Evolutionary conservation across 1,139 yeast species (phyloP).

Genomic region (Zygoascus sp.): DNA sequence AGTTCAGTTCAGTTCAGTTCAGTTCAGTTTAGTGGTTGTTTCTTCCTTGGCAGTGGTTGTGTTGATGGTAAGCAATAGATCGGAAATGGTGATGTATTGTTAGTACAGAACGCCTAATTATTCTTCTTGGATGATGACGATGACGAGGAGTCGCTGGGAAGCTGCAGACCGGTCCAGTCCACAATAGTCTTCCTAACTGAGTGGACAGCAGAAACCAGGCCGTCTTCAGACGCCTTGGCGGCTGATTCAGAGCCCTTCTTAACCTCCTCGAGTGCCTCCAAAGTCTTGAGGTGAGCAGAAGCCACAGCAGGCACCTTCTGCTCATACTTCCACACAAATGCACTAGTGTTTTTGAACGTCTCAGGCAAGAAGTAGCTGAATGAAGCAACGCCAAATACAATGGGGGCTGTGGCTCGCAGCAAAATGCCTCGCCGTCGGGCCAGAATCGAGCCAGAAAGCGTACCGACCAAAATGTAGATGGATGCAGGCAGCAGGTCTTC

Average conservation of each 20-base stretch:
- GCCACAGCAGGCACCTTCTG: slow-evolving; percentile 64
- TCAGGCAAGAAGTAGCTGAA: slow-evolving; percentile 73
- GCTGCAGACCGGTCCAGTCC: slow-evolving; percentile 61
- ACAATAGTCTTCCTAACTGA: slow-evolving; percentile 48
- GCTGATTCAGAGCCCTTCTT: slow-evolving; percentile 43
- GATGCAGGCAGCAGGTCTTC: slow-evolving; percentile 78
- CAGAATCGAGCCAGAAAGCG: slow-evolving; percentile 72
- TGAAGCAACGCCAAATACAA: slow-evolving; percentile 61
- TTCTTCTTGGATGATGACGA: slow-evolving; percentile 10
- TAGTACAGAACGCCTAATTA: slow-evolving; percentile 8
- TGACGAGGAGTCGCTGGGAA: slow-evolving; percentile 47
- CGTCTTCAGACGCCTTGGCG: slow-evolving; percentile 34
- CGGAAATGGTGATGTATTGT: too few species aligned
- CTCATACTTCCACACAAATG: slow-evolving; percentile 64
- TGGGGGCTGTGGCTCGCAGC: slow-evolving; percentile 58
- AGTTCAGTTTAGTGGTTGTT: too few species aligned
- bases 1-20: too few species aligned
- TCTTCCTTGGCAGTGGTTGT: too few species aligned
- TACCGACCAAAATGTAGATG: slow-evolving; percentile 67
- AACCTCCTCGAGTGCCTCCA: slow-evolving; percentile 46
- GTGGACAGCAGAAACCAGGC: slow-evolving; percentile 41
- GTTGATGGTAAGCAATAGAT: too few species aligned
- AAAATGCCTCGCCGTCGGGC: slow-evolving; percentile 67
- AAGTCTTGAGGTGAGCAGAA: slow-evolving; percentile 52
- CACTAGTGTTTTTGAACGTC: slow-evolving; percentile 63